A percentile compares a stretch with the other conserved stretches of the same genome.
Conservation (phyloP, 2,329 filamentous ascomycete genomes). For the Fusarium torulosum region DNA sequence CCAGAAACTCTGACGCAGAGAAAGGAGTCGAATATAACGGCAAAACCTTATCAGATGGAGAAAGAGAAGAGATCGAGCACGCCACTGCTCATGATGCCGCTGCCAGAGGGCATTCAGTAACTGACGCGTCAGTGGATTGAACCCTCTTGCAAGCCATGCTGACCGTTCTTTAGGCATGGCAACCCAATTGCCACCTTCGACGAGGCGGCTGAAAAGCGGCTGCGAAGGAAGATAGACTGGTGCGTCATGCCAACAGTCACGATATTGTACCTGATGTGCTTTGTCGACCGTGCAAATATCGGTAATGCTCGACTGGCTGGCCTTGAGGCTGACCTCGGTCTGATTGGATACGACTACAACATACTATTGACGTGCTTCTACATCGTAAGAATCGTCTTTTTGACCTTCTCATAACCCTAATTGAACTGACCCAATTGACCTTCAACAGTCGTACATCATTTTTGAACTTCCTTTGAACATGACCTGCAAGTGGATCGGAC, state of each 20-base stretch:
- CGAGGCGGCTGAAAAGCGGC: constrained; percentile 6
- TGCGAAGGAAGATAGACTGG: constrained; percentile 25
- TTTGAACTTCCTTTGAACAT: constrained; percentile 76
- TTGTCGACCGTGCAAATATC: constrained; percentile 80
- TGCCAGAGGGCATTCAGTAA: constrained; percentile 17
- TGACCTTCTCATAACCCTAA: accelerated
- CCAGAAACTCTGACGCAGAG: constrained; percentile 14
- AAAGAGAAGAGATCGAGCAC: background rate
- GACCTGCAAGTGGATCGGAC: constrained; percentile 71
- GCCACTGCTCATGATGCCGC: constrained; percentile 18
- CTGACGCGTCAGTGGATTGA: constrained; percentile 10
- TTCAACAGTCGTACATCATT: constrained; percentile 63
- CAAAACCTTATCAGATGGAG: background rate
- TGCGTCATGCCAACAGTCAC: constrained; percentile 29
- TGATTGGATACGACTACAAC: constrained; percentile 60
- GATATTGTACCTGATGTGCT: constrained; percentile 63
- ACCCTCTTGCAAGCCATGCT: background rate
- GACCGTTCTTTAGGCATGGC: background rate
- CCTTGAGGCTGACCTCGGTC: constrained; percentile 67
- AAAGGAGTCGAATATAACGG: background rate
- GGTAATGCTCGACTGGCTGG: constrained; percentile 68
- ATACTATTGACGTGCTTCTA: constrained; percentile 18
- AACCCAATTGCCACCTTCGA: constrained; percentile 23
- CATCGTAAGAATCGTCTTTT: background rate
- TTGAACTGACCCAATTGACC: background rate